Percentiles rank a stretch among this genome's conserved stretches.
Evolutionary conservation across 495 filamentous ascomycete genomes (phyloP).

Genomic region (Schizothecium vesticola): DNA sequence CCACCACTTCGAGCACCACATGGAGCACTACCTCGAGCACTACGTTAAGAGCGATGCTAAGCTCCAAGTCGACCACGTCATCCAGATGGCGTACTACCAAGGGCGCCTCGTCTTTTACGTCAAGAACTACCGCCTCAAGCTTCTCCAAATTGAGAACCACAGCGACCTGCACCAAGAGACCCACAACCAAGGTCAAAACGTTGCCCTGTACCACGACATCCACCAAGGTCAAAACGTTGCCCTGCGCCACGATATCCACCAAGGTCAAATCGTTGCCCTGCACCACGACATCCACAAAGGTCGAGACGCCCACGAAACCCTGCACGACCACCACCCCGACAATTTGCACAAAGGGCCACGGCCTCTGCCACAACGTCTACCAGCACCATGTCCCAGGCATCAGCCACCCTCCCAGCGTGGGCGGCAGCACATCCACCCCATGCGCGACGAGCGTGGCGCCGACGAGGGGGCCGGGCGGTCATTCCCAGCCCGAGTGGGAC

Average conservation of each 20-base stretch:
- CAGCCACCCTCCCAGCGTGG: neutral
- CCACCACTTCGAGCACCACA: neutral
- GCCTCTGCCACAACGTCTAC: neutral
- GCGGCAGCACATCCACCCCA: neutral
- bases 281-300: no score
- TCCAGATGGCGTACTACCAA: neutral
- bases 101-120: no score
- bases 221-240: neutral
- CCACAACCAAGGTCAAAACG: no score
- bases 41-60: neutral
- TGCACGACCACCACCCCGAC: neutral
- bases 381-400: neutral
- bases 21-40: neutral
- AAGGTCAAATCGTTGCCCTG: neutral
- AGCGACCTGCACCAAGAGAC: neutral
- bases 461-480: neutral
- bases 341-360: neutral
- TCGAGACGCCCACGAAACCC: neutral
- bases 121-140: neutral
- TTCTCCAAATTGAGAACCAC: neutral
- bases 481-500: neutral
- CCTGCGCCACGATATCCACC: neutral
- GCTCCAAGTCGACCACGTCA: neutral
- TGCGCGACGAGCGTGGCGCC: neutral
- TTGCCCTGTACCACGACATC: no score